Percentiles rank a stretch among this genome's conserved stretches.
Evolutionary conservation across 768 basidiomycete species (phyloP).

Genomic region (Macrolepiota dolichaula): DNA sequence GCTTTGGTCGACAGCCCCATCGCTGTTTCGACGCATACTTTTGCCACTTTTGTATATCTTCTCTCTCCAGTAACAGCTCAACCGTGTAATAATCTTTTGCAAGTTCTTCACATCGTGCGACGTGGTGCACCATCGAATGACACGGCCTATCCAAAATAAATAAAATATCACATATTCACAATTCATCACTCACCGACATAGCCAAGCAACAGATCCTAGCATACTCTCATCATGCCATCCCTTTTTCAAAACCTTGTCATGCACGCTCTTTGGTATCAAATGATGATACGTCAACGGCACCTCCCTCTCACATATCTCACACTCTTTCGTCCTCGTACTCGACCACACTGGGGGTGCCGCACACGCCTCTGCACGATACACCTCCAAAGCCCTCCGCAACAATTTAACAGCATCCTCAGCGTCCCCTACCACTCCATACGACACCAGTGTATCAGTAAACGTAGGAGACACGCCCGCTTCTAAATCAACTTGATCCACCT

Average conservation of each 20-base stretch:
- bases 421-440: slow-evolving; percentile 43
- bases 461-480: slow-evolving; percentile 37
- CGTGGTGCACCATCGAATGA: slow-evolving; percentile 1
- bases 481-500: slow-evolving; percentile 32
- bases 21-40: slow-evolving; percentile 49
- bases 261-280: slow-evolving; percentile 51
- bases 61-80: slow-evolving; percentile 43
- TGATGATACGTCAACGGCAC: slow-evolving; percentile 61
- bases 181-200: slow-evolving; percentile 41
- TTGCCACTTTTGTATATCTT: slow-evolving; percentile 55
- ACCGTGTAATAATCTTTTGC: slow-evolving; percentile 49
- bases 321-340: slow-evolving; percentile 47
- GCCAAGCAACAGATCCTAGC: slow-evolving; percentile 58
- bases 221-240: slow-evolving; percentile 52
- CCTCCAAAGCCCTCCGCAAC: slow-evolving; percentile 35
- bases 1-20: slow-evolving; percentile 14
- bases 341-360: slow-evolving; percentile 52
- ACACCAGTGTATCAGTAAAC: slow-evolving; percentile 47
- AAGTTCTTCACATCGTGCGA: slow-evolving; percentile 43
- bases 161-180: not conserved
- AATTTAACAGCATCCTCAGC: slow-evolving; percentile 36
- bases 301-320: slow-evolving; percentile 58
- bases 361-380: slow-evolving; percentile 43
- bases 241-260: slow-evolving; percentile 53
- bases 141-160: not conserved